Percentiles rank a stretch among this genome's conserved stretches.
phyloP scores from a whole-genome alignment of 805 yeast genomes.

The Candida tammaniensis region DNA sequence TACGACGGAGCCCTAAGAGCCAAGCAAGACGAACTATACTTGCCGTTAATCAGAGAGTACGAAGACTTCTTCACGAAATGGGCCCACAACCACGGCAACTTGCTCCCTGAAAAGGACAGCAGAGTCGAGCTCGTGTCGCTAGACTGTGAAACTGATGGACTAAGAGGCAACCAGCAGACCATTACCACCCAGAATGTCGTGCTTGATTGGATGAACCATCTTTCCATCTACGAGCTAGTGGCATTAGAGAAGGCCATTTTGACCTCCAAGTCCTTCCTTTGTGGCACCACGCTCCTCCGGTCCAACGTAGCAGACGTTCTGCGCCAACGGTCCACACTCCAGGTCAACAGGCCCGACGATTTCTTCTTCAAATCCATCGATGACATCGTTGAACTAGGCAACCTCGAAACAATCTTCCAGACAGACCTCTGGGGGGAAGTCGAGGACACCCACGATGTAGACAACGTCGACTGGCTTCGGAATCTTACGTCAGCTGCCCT shows the following conservation, averaged over 20 bases:
- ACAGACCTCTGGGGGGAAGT: conserved; percentile 96
- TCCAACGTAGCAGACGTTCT: conserved; percentile 30
- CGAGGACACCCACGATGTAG: conserved; percentile 98
- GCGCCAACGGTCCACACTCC: conserved; percentile 24
- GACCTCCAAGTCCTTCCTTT: conserved; percentile 79
- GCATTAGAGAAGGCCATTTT: conserved; percentile 89
- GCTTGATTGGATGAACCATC: conserved; percentile 54
- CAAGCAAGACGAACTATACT: conserved; percentile 75
- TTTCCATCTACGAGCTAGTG: conserved; percentile 76
- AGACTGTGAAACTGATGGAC: conserved; percentile 80
- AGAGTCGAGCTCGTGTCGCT: conserved; percentile 50
- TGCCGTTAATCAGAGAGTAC: conserved; percentile 69
- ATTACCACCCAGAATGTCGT: conserved; percentile 60
- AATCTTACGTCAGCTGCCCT: conserved; percentile 74
- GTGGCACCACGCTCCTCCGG: conserved; percentile 69
- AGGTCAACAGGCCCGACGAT: conserved; percentile 32
- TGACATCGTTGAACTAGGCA: conserved; percentile 72
- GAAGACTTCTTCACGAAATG: conserved; percentile 54
- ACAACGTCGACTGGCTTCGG: conserved; percentile 82
- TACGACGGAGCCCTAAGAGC: conserved; percentile 78
- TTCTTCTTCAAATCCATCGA: conserved; percentile 48
- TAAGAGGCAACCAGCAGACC: conserved; percentile 76
- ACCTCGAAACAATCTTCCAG: conserved; percentile 80
- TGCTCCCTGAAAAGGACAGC: conserved; percentile 14
- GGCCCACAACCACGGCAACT: conserved; percentile 6